Base-by-base conservation (phyloP, 148 eudicot species). In the Arctostaphylos glauca region DNA sequence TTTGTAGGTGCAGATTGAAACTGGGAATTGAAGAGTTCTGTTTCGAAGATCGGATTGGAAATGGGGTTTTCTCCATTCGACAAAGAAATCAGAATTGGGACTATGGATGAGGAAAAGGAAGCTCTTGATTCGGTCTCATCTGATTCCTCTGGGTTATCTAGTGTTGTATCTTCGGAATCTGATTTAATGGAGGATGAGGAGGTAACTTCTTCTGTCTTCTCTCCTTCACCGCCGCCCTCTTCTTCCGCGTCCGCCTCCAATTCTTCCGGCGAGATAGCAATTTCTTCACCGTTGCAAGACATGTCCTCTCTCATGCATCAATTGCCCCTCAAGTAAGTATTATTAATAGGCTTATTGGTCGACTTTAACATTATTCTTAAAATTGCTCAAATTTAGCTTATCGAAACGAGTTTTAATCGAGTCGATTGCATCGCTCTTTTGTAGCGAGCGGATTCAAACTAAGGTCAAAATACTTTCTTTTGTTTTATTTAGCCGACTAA, bases 231-330 rank as follows among this genome's bases (percentile, higher is more conserved):
- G 21, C 23, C 38, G 38, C 50, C 81, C 7, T 2, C 46, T 6
- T 78, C 78, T 21, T 9, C 48, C 15, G 53, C 77, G 4, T 58
- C 44, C 67, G 78, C 18, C 14, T 75, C 78, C 2, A 13, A 31
- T 50, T 44, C 67, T 16, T 50, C 76, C 52, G 68, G 77, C 68
- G 55, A 44, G 4, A 64, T 19, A 43, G 77, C 43, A 64, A 64
- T 5, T 0, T 5, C 56, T 64, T 81, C 38, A 14, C 81, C 87
- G 41, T 84, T 86, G 67, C 85, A 74, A 16, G 87, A 88, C 60
- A 86, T 88, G 90, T 88, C 90, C 25, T 80, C 87, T 60, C 84
- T 88, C 46, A 85, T 88, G 48, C 86, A 84, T 74, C 87, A 88
- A 73, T 87, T 88, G 16, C 90, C 90, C 46, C 7, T 85, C 84